Evolutionary conservation across 176 grass and related monocot species (phyloP).

Genomic region (Secale cereale): DNA sequence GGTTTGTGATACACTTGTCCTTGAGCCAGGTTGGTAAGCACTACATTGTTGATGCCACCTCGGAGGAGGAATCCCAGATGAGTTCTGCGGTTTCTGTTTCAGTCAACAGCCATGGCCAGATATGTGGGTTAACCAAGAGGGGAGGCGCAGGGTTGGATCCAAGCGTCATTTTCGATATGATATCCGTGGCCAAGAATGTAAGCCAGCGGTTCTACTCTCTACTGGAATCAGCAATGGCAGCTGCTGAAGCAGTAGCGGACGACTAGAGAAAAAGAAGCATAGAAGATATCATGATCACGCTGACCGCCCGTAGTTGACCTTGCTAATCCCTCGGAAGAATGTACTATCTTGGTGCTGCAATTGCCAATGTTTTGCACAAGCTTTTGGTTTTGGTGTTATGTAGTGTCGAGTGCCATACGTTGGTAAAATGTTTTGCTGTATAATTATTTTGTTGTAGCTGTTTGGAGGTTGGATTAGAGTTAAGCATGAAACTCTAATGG

Average conservation of each 20-base stretch:
- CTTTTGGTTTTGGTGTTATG: neutral
- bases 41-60: conserved; percentile 80
- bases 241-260: conserved; percentile 38
- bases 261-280: conserved; percentile 17
- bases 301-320: neutral
- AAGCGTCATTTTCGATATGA: conserved; percentile 78
- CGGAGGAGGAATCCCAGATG: conserved; percentile 89
- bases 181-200: conserved; percentile 72
- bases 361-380: neutral
- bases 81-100: conserved; percentile 78
- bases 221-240: conserved; percentile 61
- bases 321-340: neutral
- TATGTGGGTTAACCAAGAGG: conserved; percentile 77
- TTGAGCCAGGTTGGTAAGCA: conserved; percentile 59
- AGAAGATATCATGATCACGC: neutral
- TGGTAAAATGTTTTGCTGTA: neutral
- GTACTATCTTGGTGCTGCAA: neutral
- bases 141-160: conserved; percentile 77
- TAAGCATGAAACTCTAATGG: neutral
- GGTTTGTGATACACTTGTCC: neutral
- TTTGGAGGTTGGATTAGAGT: neutral
- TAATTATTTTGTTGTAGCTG: neutral
- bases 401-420: neutral
- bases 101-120: conserved; percentile 63
- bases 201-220: conserved; percentile 48